Base-by-base conservation (phyloP, 73 alveolate species). In the Tetrahymena borealis region DNA sequence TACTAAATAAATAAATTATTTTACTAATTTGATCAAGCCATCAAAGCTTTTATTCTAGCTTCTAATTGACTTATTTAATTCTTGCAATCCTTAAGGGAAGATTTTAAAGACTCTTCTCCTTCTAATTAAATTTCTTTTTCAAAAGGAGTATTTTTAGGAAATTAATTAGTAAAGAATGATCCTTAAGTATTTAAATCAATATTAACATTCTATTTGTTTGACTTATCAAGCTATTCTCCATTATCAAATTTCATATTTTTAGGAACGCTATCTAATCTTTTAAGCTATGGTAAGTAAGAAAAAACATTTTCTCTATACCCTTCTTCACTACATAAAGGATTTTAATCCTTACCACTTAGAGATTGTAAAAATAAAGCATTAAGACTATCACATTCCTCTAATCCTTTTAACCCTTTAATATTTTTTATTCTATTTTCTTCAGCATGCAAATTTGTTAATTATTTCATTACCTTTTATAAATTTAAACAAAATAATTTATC, bases 71-170 rank as follows among this genome's bases (percentile, higher is more conserved):
- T 60, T 60, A 60, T 60, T n/a, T 60, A n/a, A 60, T 28, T 60
- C 28, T 60, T 60, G 9, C 85, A 60, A 7, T 60, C 85, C 10
- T 60, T 60, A 24, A 60, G 35, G 7, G 85, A 60, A 60, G 85
- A 60, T 60, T 60, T 60, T 60, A 60, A 60, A 60, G 85, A 60
- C 85, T 60, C 85, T n/a, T 60, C 85, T 60, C 85, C 85, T 60
- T 60, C 85, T 60, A 60, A 60, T 60, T 60, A 60, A 13, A 60
- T 60, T 28, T 60, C 85, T 60, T 60, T 60, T 60, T 60, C 85
- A n/a, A 60, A 60, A 60, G 85, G 85, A 15, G 85, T 60, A 20
- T 60, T 60, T 60, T 60, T 60, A 18, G 85, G 85, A 60, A 60
- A 60, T 60, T 60, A 60, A 60, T 60, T 60, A 4, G 85, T 18